Evolutionary conservation across 495 filamentous ascomycete species (phyloP), one percentile per base, ranked within the genome.

Genomic region (Penicillium malachiteum): DNA sequence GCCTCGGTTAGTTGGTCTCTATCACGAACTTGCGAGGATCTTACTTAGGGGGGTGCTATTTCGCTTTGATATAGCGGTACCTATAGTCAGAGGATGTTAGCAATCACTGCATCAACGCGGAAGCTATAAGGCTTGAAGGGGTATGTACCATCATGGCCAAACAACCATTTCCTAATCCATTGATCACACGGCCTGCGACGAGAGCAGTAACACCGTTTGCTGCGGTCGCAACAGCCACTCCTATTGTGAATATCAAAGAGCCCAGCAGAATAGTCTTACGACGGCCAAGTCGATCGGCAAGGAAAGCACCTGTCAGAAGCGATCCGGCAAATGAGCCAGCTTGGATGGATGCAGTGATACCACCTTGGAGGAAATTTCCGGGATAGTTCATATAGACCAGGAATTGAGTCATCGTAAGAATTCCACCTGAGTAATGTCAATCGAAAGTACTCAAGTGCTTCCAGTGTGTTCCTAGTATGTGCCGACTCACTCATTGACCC

Each of bases 171-270:
- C 60, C 58, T 2, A 91, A 73, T 53, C 88, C 87, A 63, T 87
- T 90, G 42, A 91, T 66, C 13, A 90, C 77, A 14, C 87, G 83
- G 5, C 88, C 88, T 26, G 81, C 86, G 34, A 91, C 84, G 0
- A 92, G 72, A 60, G 83, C 79, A 17, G 80, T 84, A 9, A 81
- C 69, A 52, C 81, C 80, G 17, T 83, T 80, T 14, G 78, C 80
- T 18, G 82, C 72, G 39, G 82, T 82, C 67, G 90, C 86, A n/a
- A 91, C 69, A 13, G 85, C 75, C 0, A 87, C 87, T 5, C 87
- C 88, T 40, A 84, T 70, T 17, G 91, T 77, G 87, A 87, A 91
- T 59, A 82, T 84, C 8, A 89, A 39, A 54, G 84, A 90, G 12
- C 84, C 84, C 54, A 86, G 73, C 66, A 85, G 77, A 48, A 89